Evolutionary conservation across 1,284 basidiomycete genomes (phyloP).

Genomic region (Neotropicomus parvogracilis): DNA sequence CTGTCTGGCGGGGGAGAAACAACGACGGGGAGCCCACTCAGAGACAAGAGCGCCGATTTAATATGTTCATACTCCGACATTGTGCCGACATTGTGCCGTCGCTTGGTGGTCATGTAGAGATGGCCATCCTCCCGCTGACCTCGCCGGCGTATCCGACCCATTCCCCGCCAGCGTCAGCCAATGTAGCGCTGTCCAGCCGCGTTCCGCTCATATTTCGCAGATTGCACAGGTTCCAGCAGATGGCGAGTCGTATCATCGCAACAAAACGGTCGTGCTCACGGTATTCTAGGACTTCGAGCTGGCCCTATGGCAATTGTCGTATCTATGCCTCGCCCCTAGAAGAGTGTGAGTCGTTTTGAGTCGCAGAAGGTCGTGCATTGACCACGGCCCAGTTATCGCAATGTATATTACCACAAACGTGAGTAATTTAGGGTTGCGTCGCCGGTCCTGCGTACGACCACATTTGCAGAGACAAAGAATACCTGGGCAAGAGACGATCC

Average conservation of each 20-base stretch:
- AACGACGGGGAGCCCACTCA: conserved; percentile 14
- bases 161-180: conserved; percentile 37
- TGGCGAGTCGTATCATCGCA: conserved; percentile 49
- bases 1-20: conserved; percentile 12
- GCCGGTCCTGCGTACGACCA: background rate
- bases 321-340: conserved; percentile 84
- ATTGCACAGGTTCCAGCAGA: conserved; percentile 77
- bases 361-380: conserved; percentile 10
- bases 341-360: conserved; percentile 68
- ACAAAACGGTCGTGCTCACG: background rate
- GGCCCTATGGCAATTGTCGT: conserved; percentile 90
- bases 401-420: conserved; percentile 93
- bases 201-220: conserved; percentile 77
- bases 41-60: conserved; percentile 25
- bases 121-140: conserved; percentile 56
- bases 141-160: conserved; percentile 39
- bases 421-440: background rate
- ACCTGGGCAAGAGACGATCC: conserved; percentile 96
- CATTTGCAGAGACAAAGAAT: conserved; percentile 85
- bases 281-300: conserved; percentile 82
- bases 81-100: conserved; percentile 34
- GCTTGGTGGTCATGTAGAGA: conserved; percentile 41
- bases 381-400: conserved; percentile 61
- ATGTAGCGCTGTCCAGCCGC: conserved; percentile 44
- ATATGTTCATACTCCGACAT: conserved; percentile 22